These are phyloP conservation scores for Septoria linicola DNA, from an alignment of 2,329 filamentous ascomycete species.

Conservation along the genomic window DNA sequence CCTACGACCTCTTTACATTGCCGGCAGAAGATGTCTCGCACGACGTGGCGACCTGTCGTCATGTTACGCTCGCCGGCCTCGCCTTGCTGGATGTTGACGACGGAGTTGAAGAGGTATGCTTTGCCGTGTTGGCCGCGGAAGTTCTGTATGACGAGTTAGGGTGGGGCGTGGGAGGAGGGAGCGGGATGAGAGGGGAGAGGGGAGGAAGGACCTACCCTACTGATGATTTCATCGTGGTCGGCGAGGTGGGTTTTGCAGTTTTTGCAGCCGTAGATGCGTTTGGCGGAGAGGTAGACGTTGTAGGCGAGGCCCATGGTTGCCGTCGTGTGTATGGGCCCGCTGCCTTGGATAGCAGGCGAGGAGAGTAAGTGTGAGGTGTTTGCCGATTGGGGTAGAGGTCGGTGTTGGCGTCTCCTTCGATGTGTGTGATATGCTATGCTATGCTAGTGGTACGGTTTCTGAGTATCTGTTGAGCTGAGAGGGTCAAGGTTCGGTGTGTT, in stretches of 20 bases:
- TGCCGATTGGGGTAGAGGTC: neutral
- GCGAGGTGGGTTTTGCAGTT: slow-evolving; percentile 93
- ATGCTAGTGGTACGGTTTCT: too few species aligned
- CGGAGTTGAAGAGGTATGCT: slow-evolving; percentile 90
- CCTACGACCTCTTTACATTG: slow-evolving; percentile 92
- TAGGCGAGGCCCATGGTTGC: slow-evolving; percentile 38
- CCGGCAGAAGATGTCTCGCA: slow-evolving; percentile 86
- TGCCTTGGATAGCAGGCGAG: neutral
- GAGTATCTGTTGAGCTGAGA: too few species aligned
- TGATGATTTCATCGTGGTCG: slow-evolving; percentile 95
- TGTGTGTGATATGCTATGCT: too few species aligned
- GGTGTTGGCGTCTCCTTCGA: slow-evolving; percentile 1
- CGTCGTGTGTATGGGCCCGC: too few species aligned
- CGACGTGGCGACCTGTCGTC: slow-evolving; percentile 93
- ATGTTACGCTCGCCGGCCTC: slow-evolving; percentile 94
- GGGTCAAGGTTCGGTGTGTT: too few species aligned
- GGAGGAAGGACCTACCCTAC: slow-evolving; percentile 61
- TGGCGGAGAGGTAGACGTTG: slow-evolving; percentile 65
- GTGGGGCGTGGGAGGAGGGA: slow-evolving; percentile 7
- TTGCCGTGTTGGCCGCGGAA: slow-evolving; percentile 98
- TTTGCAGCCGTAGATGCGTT: slow-evolving; percentile 81
- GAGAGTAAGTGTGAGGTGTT: neutral
- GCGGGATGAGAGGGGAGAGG: slow-evolving; percentile 7
- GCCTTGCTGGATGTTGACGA: slow-evolving; percentile 84
- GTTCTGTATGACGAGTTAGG: slow-evolving; percentile 59